A percentile compares a stretch with the other conserved stretches of the same genome.
phyloP scores from a whole-genome alignment of 371 early-diverging fungal species.

The Gilbertella persicaria region DNA sequence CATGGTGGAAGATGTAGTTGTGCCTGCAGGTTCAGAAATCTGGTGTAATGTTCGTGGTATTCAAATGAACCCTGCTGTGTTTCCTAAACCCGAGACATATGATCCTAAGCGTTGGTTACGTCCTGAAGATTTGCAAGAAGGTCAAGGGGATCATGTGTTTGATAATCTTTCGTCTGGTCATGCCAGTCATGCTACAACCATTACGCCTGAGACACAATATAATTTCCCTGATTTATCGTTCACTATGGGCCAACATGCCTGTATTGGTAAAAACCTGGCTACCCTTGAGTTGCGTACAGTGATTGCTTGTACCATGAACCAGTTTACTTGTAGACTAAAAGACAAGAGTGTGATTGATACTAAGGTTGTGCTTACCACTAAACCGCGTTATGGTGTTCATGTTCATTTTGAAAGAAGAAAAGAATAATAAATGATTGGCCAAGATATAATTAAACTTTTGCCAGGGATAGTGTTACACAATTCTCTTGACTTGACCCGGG shows the following conservation, averaged over 20 bases:
- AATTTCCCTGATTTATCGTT: slow-evolving; percentile 51
- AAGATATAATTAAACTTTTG: too few relatives aligned
- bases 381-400: slow-evolving; percentile 50
- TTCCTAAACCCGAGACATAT: slow-evolving; percentile 45
- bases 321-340: slow-evolving; percentile 33
- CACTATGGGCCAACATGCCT: slow-evolving; percentile 46
- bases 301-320: slow-evolving; percentile 44
- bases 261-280: slow-evolving; percentile 50
- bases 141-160: slow-evolving; percentile 8
- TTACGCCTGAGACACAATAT: slow-evolving; percentile 35
- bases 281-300: slow-evolving; percentile 44
- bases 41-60: slow-evolving; percentile 54
- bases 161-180: slow-evolving; percentile 12
- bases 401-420: slow-evolving; percentile 28
- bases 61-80: slow-evolving; percentile 47
- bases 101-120: slow-evolving; percentile 41
- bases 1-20: slow-evolving; percentile 36
- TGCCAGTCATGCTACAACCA: not conserved
- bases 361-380: slow-evolving; percentile 46
- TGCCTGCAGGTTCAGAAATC: slow-evolving; percentile 44
- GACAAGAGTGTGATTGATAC: slow-evolving; percentile 41
- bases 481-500: too few relatives aligned
- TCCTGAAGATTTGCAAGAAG: slow-evolving; percentile 11
- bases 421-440: not conserved
- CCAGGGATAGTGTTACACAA: too few relatives aligned